phyloP scores from a whole-genome alignment of 192 early-diverging fungal genomes.

The Mortierella antarctica region DNA sequence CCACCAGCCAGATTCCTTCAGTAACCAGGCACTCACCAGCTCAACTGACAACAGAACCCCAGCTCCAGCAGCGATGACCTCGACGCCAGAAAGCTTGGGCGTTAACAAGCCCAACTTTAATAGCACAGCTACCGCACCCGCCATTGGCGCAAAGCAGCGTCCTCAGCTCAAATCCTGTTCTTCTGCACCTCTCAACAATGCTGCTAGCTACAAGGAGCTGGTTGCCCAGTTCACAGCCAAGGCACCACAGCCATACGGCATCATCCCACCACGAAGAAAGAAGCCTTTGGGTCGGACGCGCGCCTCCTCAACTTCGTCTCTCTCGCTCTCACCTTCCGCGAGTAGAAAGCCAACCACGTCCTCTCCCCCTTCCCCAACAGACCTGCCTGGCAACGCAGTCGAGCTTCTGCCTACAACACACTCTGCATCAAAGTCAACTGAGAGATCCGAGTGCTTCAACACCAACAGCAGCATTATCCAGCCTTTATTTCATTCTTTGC shows the following conservation, averaged over 20 bases:
- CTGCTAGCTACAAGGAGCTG: conserved; percentile 41
- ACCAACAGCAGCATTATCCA: conserved; percentile 3
- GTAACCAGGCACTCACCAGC: not conserved
- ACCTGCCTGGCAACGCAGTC: conserved; percentile 5
- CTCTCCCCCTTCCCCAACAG: conserved; percentile 18
- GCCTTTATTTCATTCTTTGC: conserved; percentile 31
- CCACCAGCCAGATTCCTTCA: conserved; percentile 17
- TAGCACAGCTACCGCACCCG: not conserved
- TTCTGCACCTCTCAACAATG: conserved; percentile 19
- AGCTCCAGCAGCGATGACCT: not conserved
- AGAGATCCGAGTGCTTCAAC: not conserved
- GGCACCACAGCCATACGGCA: conserved; percentile 41
- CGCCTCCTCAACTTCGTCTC: conserved; percentile 21
- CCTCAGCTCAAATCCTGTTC: conserved; percentile 14
- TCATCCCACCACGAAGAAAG: conserved; percentile 45
- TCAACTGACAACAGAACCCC: not conserved
- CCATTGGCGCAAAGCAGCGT: not conserved
- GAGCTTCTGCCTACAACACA: conserved; percentile 16
- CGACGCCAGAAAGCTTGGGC: no score
- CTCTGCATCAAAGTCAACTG: not conserved
- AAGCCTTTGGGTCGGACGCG: not conserved
- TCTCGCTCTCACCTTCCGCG: not conserved
- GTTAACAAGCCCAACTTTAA: not conserved
- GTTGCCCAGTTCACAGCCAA: conserved; percentile 51
- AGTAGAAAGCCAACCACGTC: not conserved